Percentiles rank a stretch among this genome's conserved stretches.
phyloP scores from a whole-genome alignment of 2,329 filamentous ascomycete genomes.

The Fusarium siculi region DNA sequence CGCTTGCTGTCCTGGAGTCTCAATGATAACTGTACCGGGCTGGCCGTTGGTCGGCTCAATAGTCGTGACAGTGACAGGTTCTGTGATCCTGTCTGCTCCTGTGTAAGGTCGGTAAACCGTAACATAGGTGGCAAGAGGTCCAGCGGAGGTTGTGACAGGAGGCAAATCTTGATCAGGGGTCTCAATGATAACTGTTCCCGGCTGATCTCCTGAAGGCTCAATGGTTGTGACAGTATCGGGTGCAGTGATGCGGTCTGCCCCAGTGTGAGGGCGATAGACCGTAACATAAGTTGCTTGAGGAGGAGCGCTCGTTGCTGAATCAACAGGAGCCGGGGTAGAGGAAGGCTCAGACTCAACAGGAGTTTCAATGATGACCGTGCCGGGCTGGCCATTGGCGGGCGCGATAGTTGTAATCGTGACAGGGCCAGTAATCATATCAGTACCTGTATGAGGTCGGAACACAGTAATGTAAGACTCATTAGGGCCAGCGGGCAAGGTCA shows the following conservation, averaged over 20 bases:
- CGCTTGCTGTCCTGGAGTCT: conserved; percentile 25
- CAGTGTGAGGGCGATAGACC: conserved; percentile 26
- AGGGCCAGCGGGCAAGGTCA: conserved; percentile 21
- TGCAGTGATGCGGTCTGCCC: conserved; percentile 12
- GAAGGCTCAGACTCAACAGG: background rate
- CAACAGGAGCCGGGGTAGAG: background rate
- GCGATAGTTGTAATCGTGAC: conserved; percentile 19
- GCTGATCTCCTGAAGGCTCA: conserved; percentile 12
- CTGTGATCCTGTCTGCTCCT: conserved; percentile 16
- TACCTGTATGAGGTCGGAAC: conserved; percentile 18
- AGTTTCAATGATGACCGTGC: conserved; percentile 28
- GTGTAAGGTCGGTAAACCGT: conserved; percentile 24
- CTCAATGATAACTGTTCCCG: conserved; percentile 30
- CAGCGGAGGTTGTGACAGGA: conserved; percentile 19
- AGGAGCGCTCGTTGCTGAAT: background rate
- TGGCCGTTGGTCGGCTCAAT: conserved; percentile 16
- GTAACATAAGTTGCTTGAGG: conserved; percentile 20
- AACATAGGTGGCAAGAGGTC: conserved; percentile 16
- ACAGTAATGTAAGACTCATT: conserved; percentile 24
- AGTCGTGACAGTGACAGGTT: conserved; percentile 20
- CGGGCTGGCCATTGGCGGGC: conserved; percentile 12
- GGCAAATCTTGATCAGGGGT: conserved; percentile 20
- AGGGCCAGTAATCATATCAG: conserved; percentile 16
- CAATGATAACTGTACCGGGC: conserved; percentile 31
- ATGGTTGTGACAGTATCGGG: conserved; percentile 21